Evolutionary conservation across 2,329 filamentous ascomycete genomes (phyloP).

Genomic region (Didymella glomerata): DNA sequence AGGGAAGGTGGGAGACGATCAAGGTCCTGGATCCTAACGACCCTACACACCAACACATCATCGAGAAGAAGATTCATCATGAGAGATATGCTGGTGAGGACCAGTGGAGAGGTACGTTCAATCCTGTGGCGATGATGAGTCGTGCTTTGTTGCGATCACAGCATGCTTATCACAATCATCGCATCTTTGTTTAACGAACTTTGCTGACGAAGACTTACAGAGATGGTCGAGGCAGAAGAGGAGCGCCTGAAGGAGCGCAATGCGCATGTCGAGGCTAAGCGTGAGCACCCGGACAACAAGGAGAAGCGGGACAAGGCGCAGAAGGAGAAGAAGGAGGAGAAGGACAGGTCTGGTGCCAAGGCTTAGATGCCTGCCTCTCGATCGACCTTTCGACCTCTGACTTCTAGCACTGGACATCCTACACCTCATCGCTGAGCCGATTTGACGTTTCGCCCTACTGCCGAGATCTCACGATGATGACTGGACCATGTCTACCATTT

Average conservation of each 20-base stretch:
- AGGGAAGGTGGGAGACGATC: conserved; percentile 84
- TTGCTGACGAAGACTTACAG: conserved; percentile 54
- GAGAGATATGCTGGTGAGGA: conserved; percentile 89
- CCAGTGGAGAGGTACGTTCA: conserved; percentile 81
- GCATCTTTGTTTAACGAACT: not conserved
- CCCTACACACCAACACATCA: conserved; percentile 80
- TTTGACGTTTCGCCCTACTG: too few relatives aligned
- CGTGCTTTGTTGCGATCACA: conserved; percentile 26
- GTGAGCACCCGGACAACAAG: conserved; percentile 26
- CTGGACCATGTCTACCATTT: conserved; percentile 14
- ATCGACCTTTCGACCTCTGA: not conserved
- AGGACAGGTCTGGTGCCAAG: conserved; percentile 27
- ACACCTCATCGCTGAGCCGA: not conserved
- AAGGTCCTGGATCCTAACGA: conserved; percentile 82
- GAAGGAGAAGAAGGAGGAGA: conserved; percentile 34
- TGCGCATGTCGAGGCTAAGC: conserved; percentile 28
- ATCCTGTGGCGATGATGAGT: not conserved
- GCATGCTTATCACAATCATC: conserved; percentile 14
- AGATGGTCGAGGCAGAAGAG: conserved; percentile 86
- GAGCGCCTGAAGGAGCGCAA: conserved; percentile 63
- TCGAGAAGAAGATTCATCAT: conserved; percentile 88
- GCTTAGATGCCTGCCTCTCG: conserved; percentile 5
- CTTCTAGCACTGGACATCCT: not conserved
- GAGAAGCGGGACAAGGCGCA: conserved; percentile 29
- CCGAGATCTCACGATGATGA: not conserved